These are phyloP conservation scores for Stachybotrys chartarum DNA, from an alignment of 2,329 filamentous ascomycete species.

Conservation along the genomic window DNA sequence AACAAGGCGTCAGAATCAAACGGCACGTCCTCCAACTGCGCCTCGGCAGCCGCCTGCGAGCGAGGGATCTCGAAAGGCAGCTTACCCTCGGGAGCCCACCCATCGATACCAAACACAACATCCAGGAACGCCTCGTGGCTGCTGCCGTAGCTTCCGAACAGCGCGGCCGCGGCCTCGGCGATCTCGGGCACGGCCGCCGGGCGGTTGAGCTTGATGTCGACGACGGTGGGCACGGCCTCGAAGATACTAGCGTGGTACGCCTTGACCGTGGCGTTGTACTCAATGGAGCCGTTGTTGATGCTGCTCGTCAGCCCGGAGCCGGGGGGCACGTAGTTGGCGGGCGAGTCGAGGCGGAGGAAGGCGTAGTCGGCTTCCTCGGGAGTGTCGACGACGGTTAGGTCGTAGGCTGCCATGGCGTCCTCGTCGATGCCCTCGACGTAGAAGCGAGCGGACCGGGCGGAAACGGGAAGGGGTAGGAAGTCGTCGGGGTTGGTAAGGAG, in stretches of 20 bases:
- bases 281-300: constrained; percentile 32
- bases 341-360: constrained; percentile 29
- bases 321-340: constrained; percentile 21
- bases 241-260: constrained; percentile 24
- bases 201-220: constrained; percentile 23
- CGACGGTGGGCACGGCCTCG: constrained; percentile 28
- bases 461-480: constrained; percentile 11
- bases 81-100: constrained; percentile 24
- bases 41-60: constrained; percentile 33
- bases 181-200: not conserved
- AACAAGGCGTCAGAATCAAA: constrained; percentile 21
- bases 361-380: constrained; percentile 33
- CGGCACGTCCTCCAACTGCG: constrained; percentile 16
- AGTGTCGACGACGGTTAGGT: constrained; percentile 24
- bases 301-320: constrained; percentile 28
- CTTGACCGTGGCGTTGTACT: constrained; percentile 25
- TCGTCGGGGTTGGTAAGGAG: constrained; percentile 16
- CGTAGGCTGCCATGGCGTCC: constrained; percentile 9
- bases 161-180: constrained; percentile 11
- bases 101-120: constrained; percentile 28
- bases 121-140: constrained; percentile 34
- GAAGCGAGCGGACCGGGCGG: constrained; percentile 8
- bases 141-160: constrained; percentile 33
- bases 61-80: constrained; percentile 34
- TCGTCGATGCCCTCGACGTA: constrained; percentile 13